A percentile compares a stretch with the other conserved stretches of the same genome.
Evolutionary conservation across 108 stramenopile genomes (phyloP).

Genomic region (Cyclotella sp.): DNA sequence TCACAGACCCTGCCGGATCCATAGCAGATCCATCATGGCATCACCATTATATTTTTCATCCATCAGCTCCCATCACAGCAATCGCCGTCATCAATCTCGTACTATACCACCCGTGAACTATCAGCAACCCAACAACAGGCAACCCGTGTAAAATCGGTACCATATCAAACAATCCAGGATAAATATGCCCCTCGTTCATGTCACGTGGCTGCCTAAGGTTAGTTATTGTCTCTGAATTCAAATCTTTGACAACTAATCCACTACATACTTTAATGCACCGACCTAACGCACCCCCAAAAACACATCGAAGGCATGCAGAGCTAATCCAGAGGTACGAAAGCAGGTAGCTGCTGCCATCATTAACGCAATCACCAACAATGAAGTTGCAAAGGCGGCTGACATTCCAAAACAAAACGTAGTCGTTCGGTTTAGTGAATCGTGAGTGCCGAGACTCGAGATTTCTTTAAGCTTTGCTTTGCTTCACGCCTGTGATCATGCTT

Average conservation of each 20-base stretch:
- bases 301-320: conserved; percentile 31
- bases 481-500: too few species aligned
- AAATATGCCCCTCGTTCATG: conserved; percentile 37
- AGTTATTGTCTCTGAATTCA: too few species aligned
- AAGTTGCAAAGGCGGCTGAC: conserved; percentile 39
- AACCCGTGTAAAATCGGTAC: too few species aligned
- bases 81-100: too few species aligned
- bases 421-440: conserved; percentile 40
- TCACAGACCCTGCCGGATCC: too few species aligned
- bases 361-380: conserved; percentile 46
- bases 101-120: too few species aligned
- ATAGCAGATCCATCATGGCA: too few species aligned
- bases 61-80: too few species aligned
- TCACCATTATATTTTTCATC: too few species aligned
- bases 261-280: neutral
- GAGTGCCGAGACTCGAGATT: conserved; percentile 7
- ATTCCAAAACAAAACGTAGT: conserved; percentile 37
- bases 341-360: conserved; percentile 45
- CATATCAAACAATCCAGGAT: too few species aligned
- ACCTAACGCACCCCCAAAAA: neutral
- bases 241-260: neutral
- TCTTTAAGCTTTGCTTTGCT: neutral
- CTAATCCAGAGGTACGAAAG: conserved; percentile 36
- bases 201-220: conserved; percentile 46
- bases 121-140: too few species aligned